Base-by-base conservation (phyloP, 768 basidiomycete genomes). In the Fistulinella prunicolor region DNA sequence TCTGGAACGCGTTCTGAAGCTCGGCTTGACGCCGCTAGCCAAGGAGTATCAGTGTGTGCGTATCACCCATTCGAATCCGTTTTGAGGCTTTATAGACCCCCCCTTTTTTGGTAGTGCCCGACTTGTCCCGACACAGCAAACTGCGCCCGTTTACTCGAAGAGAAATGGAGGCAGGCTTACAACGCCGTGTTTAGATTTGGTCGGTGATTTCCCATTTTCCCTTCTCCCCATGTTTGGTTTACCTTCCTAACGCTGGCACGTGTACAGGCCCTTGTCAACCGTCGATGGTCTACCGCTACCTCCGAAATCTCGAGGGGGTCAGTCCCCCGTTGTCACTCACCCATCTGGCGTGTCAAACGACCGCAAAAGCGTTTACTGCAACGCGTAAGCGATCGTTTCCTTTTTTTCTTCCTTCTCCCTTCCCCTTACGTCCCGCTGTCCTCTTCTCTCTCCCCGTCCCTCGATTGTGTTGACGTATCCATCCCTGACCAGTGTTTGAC, bases 21-120 rank as follows among this genome's bases (percentile, higher is more conserved):
- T 97, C 9, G 91, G 92, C 2, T 73, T 92, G 34, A 87, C 88
- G 0, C 80, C 85, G 53, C 77, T 95, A 20, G 81, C 89, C n/a
- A 94, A 94, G 65, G 94, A 96, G 60, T 96, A 96, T 59, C 86
- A 89, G 80, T 96, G 94, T 62, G 91, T 93, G 62, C 55, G 82
- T 70, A 14, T 32, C 30, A 14, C 26, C 10, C 30, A 4, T 32
- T 32, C 30, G 9, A 9, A 12, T 10, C 30, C 4, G 4, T 9
- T 26, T 22, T 29, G 5, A 8, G 20, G 4, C 24, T 7, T 20
- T 37, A 6, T 13, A 30, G 30, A 43, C 26, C 44, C 36, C 46
- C 47, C 6, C 38, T 35, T 59, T 42, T 5, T 42, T 37, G n/a
- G n/a, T 28, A 94, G 92, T 91, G 90, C 51, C 63, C 78, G 3